Percentiles rank a stretch among this genome's conserved stretches.
phyloP scores from a whole-genome alignment of 495 filamentous ascomycete genomes.

The Hyaloscypha bicolor region DNA sequence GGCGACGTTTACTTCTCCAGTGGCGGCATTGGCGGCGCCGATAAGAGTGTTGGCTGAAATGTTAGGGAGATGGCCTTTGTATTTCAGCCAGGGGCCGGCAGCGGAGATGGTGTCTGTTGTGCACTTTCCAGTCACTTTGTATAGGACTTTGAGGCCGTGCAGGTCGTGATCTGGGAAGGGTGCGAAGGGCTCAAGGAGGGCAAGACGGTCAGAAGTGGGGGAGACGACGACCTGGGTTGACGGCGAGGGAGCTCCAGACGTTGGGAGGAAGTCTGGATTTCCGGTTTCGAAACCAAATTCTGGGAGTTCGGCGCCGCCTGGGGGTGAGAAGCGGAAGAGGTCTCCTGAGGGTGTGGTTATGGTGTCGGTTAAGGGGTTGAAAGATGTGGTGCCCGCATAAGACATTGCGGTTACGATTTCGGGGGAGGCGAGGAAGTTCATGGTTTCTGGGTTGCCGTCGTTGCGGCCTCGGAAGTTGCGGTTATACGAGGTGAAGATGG shows the following conservation, averaged over 20 bases:
- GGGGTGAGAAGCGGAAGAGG: constrained; percentile 84
- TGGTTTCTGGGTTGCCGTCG: constrained; percentile 91
- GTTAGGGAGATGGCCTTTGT: constrained; percentile 98
- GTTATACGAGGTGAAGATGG: constrained; percentile 97
- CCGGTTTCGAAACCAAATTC: constrained; percentile 76
- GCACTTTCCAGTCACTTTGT: constrained; percentile 96
- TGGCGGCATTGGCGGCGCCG: constrained; percentile 88
- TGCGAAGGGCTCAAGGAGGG: constrained; percentile 86
- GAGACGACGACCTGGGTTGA: constrained; percentile 70
- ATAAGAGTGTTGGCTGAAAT: constrained; percentile 96
- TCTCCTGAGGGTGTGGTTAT: constrained; percentile 80
- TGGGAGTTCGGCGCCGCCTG: constrained; percentile 77
- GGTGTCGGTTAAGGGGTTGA: constrained; percentile 92
- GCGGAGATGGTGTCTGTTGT: constrained; percentile 98
- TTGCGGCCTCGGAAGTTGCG: constrained; percentile 97
- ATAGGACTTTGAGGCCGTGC: constrained; percentile 73
- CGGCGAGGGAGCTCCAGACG: constrained; percentile 67
- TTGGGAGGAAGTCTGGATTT: constrained; percentile 73
- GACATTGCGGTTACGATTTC: constrained; percentile 96
- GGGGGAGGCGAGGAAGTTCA: constrained; percentile 98
- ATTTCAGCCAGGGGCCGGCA: constrained; percentile 96
- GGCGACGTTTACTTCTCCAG: constrained; percentile 87
- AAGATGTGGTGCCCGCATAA: constrained; percentile 89
- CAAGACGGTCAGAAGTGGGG: constrained; percentile 84
- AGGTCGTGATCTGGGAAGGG: constrained; percentile 81